Base-by-base conservation (phyloP, 306 rosid species). In the Cucumis cinereus region DNA sequence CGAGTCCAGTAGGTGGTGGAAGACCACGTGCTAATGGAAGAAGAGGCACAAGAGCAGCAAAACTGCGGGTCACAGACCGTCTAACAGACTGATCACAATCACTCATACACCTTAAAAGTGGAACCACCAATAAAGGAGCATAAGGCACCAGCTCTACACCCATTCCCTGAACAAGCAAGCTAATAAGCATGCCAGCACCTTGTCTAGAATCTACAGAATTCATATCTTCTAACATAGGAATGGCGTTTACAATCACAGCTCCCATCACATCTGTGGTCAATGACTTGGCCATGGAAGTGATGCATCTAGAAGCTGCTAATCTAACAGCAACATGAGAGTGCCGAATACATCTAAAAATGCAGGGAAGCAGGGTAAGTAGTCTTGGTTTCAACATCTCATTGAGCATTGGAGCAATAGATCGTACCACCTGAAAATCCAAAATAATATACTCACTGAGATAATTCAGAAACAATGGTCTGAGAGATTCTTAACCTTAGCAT, bases 31-130 rank as follows among this genome's bases (percentile, higher is more conserved):
- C 97, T 74, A 94, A 81, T 80, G 99, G 99, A 85, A 94, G 97
- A 82, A 94, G 86, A 69, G 99, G 99, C 74, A 94, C 99, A 82
- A 94, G 97, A 63, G 99, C 91, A 72, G 99, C 99, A 92, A 94
- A 94, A 88, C 99, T 92, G 84, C 83, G 99, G 53, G 99, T 94
- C 80, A 94, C 99, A 83, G 96, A 89, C 86, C 87, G 89, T 83
- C 99, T 94, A 76, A 94, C 99, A 70, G 95, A 94, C 73, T 89
- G 96, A 85, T 94, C 96, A 75, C 90, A 86, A 52, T 94, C 99
- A 76, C 99, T 89, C 99, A 92, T 94, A 79, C 99, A 94, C 87
- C 90, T 83, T 56, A 94, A 81, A 82, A 94, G 99, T 58, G 99
- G 99, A 80, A 94, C 99, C 36, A 94, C 97, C 85, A 94, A 83